phyloP scores from a whole-genome alignment of 768 basidiomycete species.

The Astraeus odoratus region DNA sequence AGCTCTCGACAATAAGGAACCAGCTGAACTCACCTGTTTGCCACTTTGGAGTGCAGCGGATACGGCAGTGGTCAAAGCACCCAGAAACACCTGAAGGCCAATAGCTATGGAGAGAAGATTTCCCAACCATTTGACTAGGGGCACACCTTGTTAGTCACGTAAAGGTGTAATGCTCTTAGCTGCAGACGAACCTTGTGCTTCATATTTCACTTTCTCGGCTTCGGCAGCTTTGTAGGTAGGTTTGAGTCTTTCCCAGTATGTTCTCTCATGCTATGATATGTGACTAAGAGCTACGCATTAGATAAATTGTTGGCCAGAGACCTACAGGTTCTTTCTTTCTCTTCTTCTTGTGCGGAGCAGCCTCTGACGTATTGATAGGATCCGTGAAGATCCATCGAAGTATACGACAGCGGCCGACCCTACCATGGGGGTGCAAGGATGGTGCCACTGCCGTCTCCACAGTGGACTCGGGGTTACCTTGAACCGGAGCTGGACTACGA shows the following conservation, averaged over 20 bases:
- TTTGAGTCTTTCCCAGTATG: slow-evolving; percentile 44
- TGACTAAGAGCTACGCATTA: background rate
- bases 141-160: slow-evolving; percentile 10
- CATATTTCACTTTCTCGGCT: slow-evolving; percentile 40
- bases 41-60: slow-evolving; percentile 40
- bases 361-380: slow-evolving; percentile 9
- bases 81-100: slow-evolving; percentile 54
- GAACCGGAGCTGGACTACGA: slow-evolving; percentile 3
- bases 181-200: slow-evolving; percentile 33
- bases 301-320: background rate
- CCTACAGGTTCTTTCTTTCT: slow-evolving; percentile 17
- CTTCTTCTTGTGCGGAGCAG: slow-evolving; percentile 22
- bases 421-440: slow-evolving; percentile 2
- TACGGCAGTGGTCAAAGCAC: slow-evolving; percentile 60
- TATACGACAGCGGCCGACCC: slow-evolving; percentile 12
- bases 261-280: slow-evolving; percentile 22
- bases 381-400: slow-evolving; percentile 5
- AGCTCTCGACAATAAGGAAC: background rate
- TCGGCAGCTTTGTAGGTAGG: slow-evolving; percentile 47
- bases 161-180: background rate
- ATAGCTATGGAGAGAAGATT: slow-evolving; percentile 45
- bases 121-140: slow-evolving; percentile 25
- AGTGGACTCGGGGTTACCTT: slow-evolving; percentile 3
- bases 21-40: slow-evolving; percentile 29
- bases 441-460: slow-evolving; percentile 1